Percentiles rank a stretch among this genome's conserved stretches.
Evolutionary conservation across 345 rosid species (phyloP).

Genomic region (Limnanthes douglasii): DNA sequence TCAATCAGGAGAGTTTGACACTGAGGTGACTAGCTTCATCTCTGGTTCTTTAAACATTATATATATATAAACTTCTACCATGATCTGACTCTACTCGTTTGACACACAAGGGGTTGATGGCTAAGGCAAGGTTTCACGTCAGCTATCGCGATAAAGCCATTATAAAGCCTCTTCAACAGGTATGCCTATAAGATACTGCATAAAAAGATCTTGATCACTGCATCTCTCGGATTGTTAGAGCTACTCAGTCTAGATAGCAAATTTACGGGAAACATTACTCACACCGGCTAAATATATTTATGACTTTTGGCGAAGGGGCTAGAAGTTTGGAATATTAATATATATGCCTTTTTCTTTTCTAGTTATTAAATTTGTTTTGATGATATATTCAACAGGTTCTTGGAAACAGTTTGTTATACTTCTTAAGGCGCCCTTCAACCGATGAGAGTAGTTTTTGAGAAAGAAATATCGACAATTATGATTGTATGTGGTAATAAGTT

Average conservation of each 20-base stretch:
- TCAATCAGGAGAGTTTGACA: slow-evolving; percentile 95
- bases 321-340: background rate
- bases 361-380: background rate
- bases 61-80: background rate
- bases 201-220: too few species aligned
- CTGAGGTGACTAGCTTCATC: slow-evolving; percentile 39
- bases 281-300: background rate
- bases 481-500: too few species aligned
- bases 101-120: slow-evolving; percentile 57
- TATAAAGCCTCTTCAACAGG: slow-evolving; percentile 93
- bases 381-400: slow-evolving; percentile 34
- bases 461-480: too few species aligned
- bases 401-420: slow-evolving; percentile 59
- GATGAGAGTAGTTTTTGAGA: slow-evolving; percentile 70
- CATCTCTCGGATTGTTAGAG: background rate
- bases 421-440: slow-evolving; percentile 67
- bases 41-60: background rate
- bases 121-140: slow-evolving; percentile 93
- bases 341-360: background rate
- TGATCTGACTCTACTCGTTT: slow-evolving; percentile 7
- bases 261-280: background rate
- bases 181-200: too few species aligned
- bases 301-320: too few species aligned
- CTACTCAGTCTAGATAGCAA: background rate
- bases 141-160: slow-evolving; percentile 72